Base-by-base conservation (phyloP, 106 monocot species). In the Acanthochlamys bracteata region DNA sequence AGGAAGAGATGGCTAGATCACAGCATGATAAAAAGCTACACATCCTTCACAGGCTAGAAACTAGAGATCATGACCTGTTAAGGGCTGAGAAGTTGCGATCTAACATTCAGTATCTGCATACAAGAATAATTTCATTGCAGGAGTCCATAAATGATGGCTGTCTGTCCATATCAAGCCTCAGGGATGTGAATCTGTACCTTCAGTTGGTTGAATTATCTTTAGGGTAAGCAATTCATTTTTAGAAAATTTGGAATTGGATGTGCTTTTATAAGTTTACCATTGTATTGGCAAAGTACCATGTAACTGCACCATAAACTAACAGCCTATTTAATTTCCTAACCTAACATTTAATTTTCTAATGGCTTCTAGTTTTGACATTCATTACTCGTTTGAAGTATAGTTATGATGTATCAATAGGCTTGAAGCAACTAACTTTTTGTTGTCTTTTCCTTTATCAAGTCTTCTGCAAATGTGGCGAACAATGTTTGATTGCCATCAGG, bases 401-500 rank as follows among this genome's bases (percentile, higher is more conserved):
- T 33, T 33, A 33, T 33, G 6, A 33, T 33, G 33, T 33, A 33
- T 33, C 4, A 33, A 3, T 33, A 33, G 6, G 33, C 33, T 33
- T 33, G 33, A 33, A 33, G 6, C 2, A 49, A 55, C 20, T 55
- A 20, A 21, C 0, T 20, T 22, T 20, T 2, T 8, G 2, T 55
- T 41, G 9, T 61, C 17, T 46, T 24, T 33, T 53, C 59, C 49
- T 42, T 46, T 46, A 14, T 25, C 22, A 53, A 95, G 94, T 57
- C 73, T 95, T 22, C 61, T 66, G 66, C 63, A 86, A 42, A 90
- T 95, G 94, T 95, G 94, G 94, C 83, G 90, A 71, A 78, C 69
- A 42, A 90, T 95, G 90, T 74, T 80, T 41, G 86, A 95, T 57
- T 90, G 94, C 73, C 94, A 95, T 66, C 86, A 84, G 62, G 82